Percentiles rank a stretch among this genome's conserved stretches.
Evolutionary conservation across 768 basidiomycete genomes (phyloP).

Genomic region (Amanita rubescens): DNA sequence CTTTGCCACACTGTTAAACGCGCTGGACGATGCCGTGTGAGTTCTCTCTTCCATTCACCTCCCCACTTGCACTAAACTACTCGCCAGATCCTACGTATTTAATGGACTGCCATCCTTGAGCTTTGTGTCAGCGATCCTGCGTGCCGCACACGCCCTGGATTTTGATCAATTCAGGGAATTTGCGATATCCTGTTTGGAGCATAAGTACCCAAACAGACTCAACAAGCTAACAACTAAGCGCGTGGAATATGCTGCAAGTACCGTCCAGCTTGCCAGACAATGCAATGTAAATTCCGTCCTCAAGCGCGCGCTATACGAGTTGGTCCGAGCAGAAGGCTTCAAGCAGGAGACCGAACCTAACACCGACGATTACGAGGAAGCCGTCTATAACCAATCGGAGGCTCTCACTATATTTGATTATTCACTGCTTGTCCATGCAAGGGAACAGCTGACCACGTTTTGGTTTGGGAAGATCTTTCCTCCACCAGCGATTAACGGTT

Average conservation of each 20-base stretch:
- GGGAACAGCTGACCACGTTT: neutral
- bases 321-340: neutral
- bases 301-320: neutral
- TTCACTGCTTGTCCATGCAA: neutral
- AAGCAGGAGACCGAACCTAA: too few relatives aligned
- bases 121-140: neutral
- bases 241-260: neutral
- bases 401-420: neutral
- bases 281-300: neutral
- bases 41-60: neutral
- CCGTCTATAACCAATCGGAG: neutral
- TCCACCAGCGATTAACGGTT: neutral
- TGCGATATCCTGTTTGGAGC: neutral
- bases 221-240: neutral
- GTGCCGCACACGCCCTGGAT: neutral
- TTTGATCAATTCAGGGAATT: neutral
- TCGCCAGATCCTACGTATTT: neutral
- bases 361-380: neutral
- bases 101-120: neutral
- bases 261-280: neutral
- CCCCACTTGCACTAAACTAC: neutral
- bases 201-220: neutral
- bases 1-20: slow-evolving; percentile 24
- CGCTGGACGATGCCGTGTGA: slow-evolving; percentile 27
- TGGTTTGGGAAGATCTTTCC: neutral